Base-by-base conservation (phyloP, 148 eudicot species). In the Limonium bicolor region DNA sequence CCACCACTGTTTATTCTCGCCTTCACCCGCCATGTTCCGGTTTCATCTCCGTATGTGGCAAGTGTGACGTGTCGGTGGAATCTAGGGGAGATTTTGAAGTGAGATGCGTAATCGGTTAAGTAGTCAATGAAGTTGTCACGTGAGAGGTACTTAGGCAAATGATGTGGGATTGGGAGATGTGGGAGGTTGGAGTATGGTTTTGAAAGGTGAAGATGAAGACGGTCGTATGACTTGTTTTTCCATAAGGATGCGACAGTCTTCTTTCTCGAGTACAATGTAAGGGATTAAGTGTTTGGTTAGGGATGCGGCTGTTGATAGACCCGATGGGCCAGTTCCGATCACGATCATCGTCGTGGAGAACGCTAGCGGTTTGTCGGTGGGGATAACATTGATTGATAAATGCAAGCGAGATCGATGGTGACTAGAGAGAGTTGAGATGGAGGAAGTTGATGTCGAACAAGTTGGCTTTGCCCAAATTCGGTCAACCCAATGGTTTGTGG, bases 211-310 rank as follows among this genome's bases (percentile, higher is more conserved):
- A 78, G 80, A 20, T 67, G 68, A 7, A 73, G 53, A 0, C 75
- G 25, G 49, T 78, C 75, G 5, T 78, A 78, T 7, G 81, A 19
- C 19, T 59, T 36, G 29, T 78, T 71, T 12, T 60, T 70, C 78
- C 77, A 74, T 0, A 71, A 54, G 1, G 67, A 65, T 26, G 62
- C 63, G 6, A 21, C 86, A 74, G 51, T 74, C 75, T 39, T 74
- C 81, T 37, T 20, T 32, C 33, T 78, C 86, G 0, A 78, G 49
- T 7, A 78, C 25, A 3, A 78, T 16, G 33, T 55, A 46, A 0
- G 75, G 73, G 7, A 74, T 65, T 0, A 52, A 57, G 23, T 46
- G 49, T 0, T 3, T 9, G 0, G 61, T 19, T 5, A 73, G 26
- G 46, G 66, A 69, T 27, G 63, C 74, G 0, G 74, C 55, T 5